A percentile compares a stretch with the other conserved stretches of the same genome.
These are phyloP conservation scores for Hemileia vastatrix DNA, from an alignment of 1,284 basidiomycete species.

Conservation along the genomic window DNA sequence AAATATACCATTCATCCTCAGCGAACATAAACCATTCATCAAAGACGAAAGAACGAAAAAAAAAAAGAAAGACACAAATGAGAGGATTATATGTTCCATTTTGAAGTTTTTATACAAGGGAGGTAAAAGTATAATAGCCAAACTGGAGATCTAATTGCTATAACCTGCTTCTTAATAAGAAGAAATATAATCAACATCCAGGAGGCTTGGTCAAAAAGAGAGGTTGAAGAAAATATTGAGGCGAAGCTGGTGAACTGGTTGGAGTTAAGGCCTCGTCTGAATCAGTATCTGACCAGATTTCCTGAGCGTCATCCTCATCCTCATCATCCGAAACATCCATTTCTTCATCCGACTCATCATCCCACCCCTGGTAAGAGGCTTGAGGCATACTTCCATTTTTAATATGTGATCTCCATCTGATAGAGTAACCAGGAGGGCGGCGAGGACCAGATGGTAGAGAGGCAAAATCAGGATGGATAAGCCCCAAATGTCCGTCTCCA, in stretches of 20 bases:
- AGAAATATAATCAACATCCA: constrained; percentile 8
- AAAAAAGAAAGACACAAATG: no score
- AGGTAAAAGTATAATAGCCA: no score
- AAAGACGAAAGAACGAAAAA: no score
- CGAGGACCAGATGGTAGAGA: not conserved
- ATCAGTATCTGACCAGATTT: not conserved
- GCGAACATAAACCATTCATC: no score
- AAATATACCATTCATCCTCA: no score
- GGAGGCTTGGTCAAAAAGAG: constrained; percentile 11
- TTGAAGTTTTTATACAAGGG: no score
- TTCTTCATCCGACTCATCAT: constrained; percentile 13
- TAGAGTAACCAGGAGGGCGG: not conserved
- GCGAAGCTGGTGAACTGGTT: not conserved
- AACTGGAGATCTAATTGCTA: no score
- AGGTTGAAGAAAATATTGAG: constrained; percentile 14
- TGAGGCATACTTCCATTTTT: not conserved
- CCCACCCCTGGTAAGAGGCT: not conserved
- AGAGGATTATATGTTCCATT: no score
- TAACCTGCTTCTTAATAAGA: no score
- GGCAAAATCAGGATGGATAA: constrained; percentile 1
- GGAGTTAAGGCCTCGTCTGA: constrained; percentile 8
- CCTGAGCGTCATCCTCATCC: constrained; percentile 4
- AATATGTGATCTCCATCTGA: not conserved
- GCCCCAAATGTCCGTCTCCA: constrained; percentile 2
- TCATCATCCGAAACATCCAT: not conserved